Conservation (phyloP, 352 stramenopile genomes). For the Globisporangium heterothallicum region DNA sequence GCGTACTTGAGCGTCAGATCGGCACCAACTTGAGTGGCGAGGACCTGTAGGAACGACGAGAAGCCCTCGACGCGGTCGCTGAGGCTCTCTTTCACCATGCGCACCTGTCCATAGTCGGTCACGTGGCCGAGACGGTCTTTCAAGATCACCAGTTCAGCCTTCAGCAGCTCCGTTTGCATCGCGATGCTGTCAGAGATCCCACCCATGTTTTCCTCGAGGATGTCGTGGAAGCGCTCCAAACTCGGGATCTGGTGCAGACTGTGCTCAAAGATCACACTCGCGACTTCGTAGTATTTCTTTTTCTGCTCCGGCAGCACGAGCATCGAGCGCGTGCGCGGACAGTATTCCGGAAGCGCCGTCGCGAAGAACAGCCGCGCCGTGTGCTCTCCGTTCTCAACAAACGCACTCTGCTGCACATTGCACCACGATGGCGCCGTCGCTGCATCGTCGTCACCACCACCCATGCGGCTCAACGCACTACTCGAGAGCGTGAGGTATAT, state of each 20-base stretch:
- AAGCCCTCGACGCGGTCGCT: slow-evolving; percentile 57
- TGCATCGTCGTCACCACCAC: slow-evolving; percentile 3
- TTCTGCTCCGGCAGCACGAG: slow-evolving; percentile 18
- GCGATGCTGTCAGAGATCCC: slow-evolving; percentile 60
- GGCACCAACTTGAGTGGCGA: slow-evolving; percentile 66
- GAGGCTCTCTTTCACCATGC: slow-evolving; percentile 49
- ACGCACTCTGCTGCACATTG: slow-evolving; percentile 20
- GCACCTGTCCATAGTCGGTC: slow-evolving; percentile 50
- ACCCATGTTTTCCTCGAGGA: slow-evolving; percentile 69
- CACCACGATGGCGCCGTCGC: slow-evolving; percentile 29
- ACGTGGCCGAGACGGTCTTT: slow-evolving; percentile 45
- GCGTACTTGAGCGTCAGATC: slow-evolving; percentile 73
- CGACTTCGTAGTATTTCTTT: slow-evolving; percentile 65
- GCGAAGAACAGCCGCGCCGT: slow-evolving; percentile 42
- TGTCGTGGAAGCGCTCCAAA: slow-evolving; percentile 68
- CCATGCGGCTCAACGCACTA: slow-evolving; percentile 26
- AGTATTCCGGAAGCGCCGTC: slow-evolving; percentile 34
- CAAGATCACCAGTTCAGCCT: slow-evolving; percentile 50
- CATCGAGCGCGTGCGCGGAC: slow-evolving; percentile 20
- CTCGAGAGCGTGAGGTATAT: slow-evolving; percentile 60
- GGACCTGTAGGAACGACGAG: slow-evolving; percentile 59
- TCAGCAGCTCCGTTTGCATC: slow-evolving; percentile 63
- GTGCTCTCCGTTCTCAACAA: slow-evolving; percentile 43
- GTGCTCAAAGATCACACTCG: slow-evolving; percentile 77
- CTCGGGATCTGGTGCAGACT: slow-evolving; percentile 81